Conservation (phyloP, 768 basidiomycete species). For the Sarcodon sp. region DNA sequence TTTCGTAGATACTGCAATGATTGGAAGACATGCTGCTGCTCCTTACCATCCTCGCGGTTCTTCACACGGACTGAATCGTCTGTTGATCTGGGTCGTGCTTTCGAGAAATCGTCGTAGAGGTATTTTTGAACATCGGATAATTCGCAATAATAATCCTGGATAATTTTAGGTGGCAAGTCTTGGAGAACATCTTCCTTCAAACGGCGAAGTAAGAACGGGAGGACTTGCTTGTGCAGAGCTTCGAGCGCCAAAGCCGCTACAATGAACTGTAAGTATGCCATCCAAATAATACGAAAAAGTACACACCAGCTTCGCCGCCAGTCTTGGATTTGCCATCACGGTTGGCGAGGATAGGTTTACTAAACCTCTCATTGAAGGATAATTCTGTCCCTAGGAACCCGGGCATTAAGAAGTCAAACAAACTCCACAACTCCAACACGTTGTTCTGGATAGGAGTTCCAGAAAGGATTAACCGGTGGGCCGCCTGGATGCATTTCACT, state of each 20-base stretch:
- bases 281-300: neutral
- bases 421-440: constrained; percentile 93
- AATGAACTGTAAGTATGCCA: constrained; percentile 2
- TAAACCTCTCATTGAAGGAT: constrained; percentile 90
- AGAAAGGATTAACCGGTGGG: constrained; percentile 89
- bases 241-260: constrained; percentile 88
- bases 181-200: constrained; percentile 95
- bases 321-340: constrained; percentile 93
- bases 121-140: constrained; percentile 88
- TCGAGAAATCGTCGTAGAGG: constrained; percentile 89
- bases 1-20: constrained; percentile 94
- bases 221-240: constrained; percentile 94
- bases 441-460: constrained; percentile 99
- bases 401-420: constrained; percentile 99
- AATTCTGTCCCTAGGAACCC: constrained; percentile 95
- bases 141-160: constrained; percentile 99
- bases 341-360: constrained; percentile 90
- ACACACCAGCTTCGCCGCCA: constrained; percentile 75
- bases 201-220: constrained; percentile 94
- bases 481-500: constrained; percentile 80
- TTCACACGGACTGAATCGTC: constrained; percentile 48
- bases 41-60: constrained; percentile 17
- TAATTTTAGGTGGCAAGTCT: constrained; percentile 97
- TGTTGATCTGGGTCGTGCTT: constrained; percentile 59
- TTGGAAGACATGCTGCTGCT: constrained; percentile 89